Percentiles rank a stretch among this genome's conserved stretches.
Evolutionary conservation across 148 eudicot genomes (phyloP).

Genomic region (Tetragonia tetragonoides): DNA sequence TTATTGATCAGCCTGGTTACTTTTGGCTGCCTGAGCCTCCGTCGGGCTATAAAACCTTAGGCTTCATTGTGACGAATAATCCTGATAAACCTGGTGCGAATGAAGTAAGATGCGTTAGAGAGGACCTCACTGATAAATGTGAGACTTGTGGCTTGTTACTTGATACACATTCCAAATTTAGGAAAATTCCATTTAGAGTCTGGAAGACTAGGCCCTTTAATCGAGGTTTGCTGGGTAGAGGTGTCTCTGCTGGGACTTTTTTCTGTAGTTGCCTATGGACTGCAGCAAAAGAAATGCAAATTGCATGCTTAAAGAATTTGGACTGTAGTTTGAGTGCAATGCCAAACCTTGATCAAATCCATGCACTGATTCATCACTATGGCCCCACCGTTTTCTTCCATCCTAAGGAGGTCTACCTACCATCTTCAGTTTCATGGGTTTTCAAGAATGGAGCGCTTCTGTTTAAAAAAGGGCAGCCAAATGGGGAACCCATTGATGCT

Average conservation of each 20-base stretch:
- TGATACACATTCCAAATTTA: slow-evolving; percentile 27
- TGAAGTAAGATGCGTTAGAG: slow-evolving; percentile 76
- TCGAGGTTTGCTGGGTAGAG: slow-evolving; percentile 66
- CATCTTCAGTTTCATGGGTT: slow-evolving; percentile 87
- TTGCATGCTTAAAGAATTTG: slow-evolving; percentile 65
- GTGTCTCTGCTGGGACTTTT: slow-evolving; percentile 73
- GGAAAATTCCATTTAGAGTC: slow-evolving; percentile 45
- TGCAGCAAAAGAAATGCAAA: slow-evolving; percentile 39
- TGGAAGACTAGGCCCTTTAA: slow-evolving; percentile 69
- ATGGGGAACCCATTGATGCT: slow-evolving; percentile 52
- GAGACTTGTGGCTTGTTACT: slow-evolving; percentile 47
- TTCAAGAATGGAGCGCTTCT: slow-evolving; percentile 68
- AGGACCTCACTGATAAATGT: slow-evolving; percentile 64
- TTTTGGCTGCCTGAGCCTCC: slow-evolving; percentile 88
- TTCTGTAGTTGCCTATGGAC: slow-evolving; percentile 47
- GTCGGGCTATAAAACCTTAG: slow-evolving; percentile 74
- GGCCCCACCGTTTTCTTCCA: slow-evolving; percentile 90
- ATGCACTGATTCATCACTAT: slow-evolving; percentile 72
- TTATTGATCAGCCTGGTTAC: slow-evolving; percentile 44
- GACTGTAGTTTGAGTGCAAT: slow-evolving; percentile 43
- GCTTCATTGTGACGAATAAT: slow-evolving; percentile 63
- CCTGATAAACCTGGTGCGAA: slow-evolving; percentile 53
- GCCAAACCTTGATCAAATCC: slow-evolving; percentile 78
- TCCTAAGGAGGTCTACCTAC: slow-evolving; percentile 71
- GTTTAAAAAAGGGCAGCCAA: slow-evolving; percentile 33